These are phyloP conservation scores for Acacia crassicarpa DNA, from an alignment of 306 rosid genomes.

Conservation along the genomic window DNA sequence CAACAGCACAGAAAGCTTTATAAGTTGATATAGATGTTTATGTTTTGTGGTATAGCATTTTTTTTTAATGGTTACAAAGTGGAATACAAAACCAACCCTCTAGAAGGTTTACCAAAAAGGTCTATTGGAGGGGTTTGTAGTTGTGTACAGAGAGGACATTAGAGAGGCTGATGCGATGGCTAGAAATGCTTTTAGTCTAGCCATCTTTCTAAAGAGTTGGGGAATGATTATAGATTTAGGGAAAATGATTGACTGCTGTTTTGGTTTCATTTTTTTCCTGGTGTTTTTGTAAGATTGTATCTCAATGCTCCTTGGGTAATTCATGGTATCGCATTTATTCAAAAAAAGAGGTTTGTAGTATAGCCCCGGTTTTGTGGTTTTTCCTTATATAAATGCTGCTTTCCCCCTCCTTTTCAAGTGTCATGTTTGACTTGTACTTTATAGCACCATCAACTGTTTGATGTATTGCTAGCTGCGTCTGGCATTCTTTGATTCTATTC, in stretches of 20 bases:
- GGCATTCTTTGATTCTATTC: conserved; percentile 1
- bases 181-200: neutral
- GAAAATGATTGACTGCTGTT: neutral
- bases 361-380: conserved; percentile 2
- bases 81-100: neutral
- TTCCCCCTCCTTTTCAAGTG: neutral
- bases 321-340: neutral
- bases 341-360: neutral
- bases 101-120: neutral
- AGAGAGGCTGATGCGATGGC: neutral
- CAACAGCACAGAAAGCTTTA: conserved; percentile 8
- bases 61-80: neutral
- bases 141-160: neutral
- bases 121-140: neutral
- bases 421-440: conserved; percentile 28
- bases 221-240: neutral
- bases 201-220: neutral
- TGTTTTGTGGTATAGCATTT: conserved; percentile 11
- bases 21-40: neutral
- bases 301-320: neutral
- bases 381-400: conserved; percentile 8
- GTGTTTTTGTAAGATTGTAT: neutral
- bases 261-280: neutral
- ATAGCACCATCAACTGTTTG: conserved; percentile 1
- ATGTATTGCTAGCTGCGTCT: neutral